phyloP scores from a whole-genome alignment of 768 basidiomycete genomes.

The Mycena pura region DNA sequence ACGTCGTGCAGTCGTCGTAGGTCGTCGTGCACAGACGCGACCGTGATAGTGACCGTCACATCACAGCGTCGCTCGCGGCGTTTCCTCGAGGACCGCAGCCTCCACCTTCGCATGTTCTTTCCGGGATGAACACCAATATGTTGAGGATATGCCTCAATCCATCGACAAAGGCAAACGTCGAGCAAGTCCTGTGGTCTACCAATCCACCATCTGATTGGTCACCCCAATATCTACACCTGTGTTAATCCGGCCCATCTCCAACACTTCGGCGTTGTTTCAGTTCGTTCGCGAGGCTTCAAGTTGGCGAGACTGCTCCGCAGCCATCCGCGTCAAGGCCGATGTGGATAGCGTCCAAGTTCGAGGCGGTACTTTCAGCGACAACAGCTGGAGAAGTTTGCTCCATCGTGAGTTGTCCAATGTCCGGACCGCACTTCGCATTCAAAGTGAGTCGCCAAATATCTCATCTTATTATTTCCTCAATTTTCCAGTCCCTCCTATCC shows the following conservation, averaged over 20 bases:
- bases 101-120: background rate
- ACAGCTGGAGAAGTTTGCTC: conserved; percentile 56
- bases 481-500: conserved; percentile 63
- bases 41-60: too few species aligned
- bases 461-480: conserved; percentile 3
- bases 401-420: conserved; percentile 52
- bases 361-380: conserved; percentile 53
- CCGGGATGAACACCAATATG: conserved; percentile 14
- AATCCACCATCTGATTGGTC: conserved; percentile 57
- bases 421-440: conserved; percentile 52
- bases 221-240: conserved; percentile 58
- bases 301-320: conserved; percentile 61
- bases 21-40: too few species aligned
- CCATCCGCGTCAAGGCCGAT: conserved; percentile 49
- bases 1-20: too few species aligned
- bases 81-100: too few species aligned
- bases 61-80: too few species aligned
- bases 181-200: conserved; percentile 56
- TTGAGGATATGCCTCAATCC: conserved; percentile 21
- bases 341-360: conserved; percentile 52
- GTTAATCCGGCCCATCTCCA: conserved; percentile 58
- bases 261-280: conserved; percentile 51
- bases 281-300: conserved; percentile 65
- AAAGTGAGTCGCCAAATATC: conserved; percentile 50
- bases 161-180: conserved; percentile 64